Evolutionary conservation across 208 protist genomes (phyloP).

Genomic region (Trypanosoma boissoni): DNA sequence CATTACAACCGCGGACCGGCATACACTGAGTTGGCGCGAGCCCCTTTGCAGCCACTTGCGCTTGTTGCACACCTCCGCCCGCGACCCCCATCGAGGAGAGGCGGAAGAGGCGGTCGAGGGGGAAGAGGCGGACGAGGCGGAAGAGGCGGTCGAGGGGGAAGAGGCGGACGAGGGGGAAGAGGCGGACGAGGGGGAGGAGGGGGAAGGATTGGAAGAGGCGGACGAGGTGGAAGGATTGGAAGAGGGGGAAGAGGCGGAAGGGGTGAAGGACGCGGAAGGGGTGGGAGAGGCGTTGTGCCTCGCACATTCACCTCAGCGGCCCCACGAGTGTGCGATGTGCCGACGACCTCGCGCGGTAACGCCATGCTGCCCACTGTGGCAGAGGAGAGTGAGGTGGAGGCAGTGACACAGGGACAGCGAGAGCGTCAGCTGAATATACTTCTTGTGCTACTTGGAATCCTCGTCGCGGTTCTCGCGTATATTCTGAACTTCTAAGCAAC

Average conservation of each 20-base stretch:
- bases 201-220: conserved; percentile 18
- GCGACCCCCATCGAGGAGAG: conserved; percentile 27
- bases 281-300: neutral
- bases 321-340: too few species aligned
- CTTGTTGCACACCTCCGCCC: conserved; percentile 61
- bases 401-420: conserved; percentile 11
- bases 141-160: conserved; percentile 7
- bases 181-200: conserved; percentile 19
- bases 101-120: neutral
- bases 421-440: conserved; percentile 30
- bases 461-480: conserved; percentile 18
- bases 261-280: neutral
- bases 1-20: conserved; percentile 57
- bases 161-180: neutral
- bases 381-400: conserved; percentile 7
- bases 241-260: conserved; percentile 6
- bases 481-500: conserved; percentile 12
- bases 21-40: conserved; percentile 58
- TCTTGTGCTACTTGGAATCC: conserved; percentile 30
- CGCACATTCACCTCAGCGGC: neutral
- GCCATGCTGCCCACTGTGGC: too few species aligned
- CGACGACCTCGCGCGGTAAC: too few species aligned
- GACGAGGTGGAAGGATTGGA: conserved; percentile 13
- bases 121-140: conserved; percentile 12
- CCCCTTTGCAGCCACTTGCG: conserved; percentile 41